A percentile compares a stretch with the other conserved stretches of the same genome.
phyloP scores from a whole-genome alignment of 2,329 filamentous ascomycete genomes.

The Alternaria viburni region DNA sequence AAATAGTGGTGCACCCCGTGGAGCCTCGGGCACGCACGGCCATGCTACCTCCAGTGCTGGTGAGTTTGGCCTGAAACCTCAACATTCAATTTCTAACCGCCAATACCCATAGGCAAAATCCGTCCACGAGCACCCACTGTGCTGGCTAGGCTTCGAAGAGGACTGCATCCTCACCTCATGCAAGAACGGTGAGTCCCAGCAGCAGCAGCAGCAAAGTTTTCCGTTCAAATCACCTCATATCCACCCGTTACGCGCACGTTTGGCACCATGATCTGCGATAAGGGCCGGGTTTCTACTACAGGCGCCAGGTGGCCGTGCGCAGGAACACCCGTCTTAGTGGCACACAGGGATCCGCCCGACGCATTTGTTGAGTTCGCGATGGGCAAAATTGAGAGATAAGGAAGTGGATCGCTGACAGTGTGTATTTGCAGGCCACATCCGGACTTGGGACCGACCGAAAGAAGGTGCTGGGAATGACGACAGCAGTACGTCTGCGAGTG shows the following conservation, averaged over 20 bases:
- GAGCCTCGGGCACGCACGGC: conserved; percentile 84
- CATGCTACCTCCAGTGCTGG: conserved; percentile 88
- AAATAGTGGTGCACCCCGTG: conserved; percentile 73
- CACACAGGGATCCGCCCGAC: conserved; percentile 7
- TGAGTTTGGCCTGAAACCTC: conserved; percentile 52
- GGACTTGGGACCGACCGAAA: conserved; percentile 74
- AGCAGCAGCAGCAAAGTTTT: conserved; percentile 15
- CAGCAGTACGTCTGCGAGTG: conserved; percentile 33
- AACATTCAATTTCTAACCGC: conserved; percentile 7
- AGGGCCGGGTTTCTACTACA: conserved; percentile 24
- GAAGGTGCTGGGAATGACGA: conserved; percentile 50
- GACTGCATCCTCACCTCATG: conserved; percentile 92
- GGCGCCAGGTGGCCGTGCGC: conserved; percentile 25
- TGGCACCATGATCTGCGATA: conserved; percentile 24
- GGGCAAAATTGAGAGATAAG: conserved; percentile 18
- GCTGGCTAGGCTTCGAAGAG: conserved; percentile 92
- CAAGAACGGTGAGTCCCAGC: conserved; percentile 73
- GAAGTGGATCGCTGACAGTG: conserved; percentile 27
- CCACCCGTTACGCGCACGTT: conserved; percentile 12
- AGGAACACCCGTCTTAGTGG: conserved; percentile 30
- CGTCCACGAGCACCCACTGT: conserved; percentile 84
- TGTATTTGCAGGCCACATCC: conserved; percentile 68
- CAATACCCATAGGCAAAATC: conserved; percentile 69
- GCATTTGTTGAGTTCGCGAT: conserved; percentile 21
- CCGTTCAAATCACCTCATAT: conserved; percentile 11